Evolutionary conservation across 2,329 filamentous ascomycete species (phyloP), one percentile per base, ranked within the genome.

Genomic region (Aspergillus sp.): DNA sequence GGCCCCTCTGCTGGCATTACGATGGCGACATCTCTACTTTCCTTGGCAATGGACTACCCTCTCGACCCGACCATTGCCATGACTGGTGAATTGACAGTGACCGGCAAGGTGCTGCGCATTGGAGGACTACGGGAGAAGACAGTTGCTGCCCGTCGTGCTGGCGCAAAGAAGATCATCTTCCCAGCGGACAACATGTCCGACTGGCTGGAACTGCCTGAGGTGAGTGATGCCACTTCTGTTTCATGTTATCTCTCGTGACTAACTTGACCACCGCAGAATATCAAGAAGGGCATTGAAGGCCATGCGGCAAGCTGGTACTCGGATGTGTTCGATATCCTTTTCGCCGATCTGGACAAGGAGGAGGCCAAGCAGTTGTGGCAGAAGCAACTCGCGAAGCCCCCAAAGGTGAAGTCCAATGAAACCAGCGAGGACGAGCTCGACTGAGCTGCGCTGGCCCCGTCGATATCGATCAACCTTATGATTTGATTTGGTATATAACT

Each of bases 21-120:
- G 6, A 99, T 99, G 95, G 90, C 95, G n/a, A 96, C 92, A 6
- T 92, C 90, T 59, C 78, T 99, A 69, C 82, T 99, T 54, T 94
- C 90, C 55, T 81, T 99, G 62, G 94, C 92, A 9, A 80, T 98
- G 45, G 87, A 96, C 66, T 84, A 85, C 50, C 84, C 89, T 16
- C 83, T 99, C 53, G 84, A 92, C 71, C 91, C 94, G 6, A 92
- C 91, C 0, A 88, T 98, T 67, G 94, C 96, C 60, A 99, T 99
- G 95, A 99, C 95, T 1, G 95, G 95, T 64, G 95, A 99, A 78
- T 82, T 99, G 64, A 99, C 96, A 1, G 87, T 99, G 55, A 99
- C 95, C 1, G 95, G 95, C 56, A 99, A 99, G 80, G 94, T 99
- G 2, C 80, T 99, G 55, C 85, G 95, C 63, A 99, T 99, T 73